These are phyloP conservation scores for Schwanniomyces vanrijiae DNA, from an alignment of 805 yeast genomes.

Conservation along the genomic window DNA sequence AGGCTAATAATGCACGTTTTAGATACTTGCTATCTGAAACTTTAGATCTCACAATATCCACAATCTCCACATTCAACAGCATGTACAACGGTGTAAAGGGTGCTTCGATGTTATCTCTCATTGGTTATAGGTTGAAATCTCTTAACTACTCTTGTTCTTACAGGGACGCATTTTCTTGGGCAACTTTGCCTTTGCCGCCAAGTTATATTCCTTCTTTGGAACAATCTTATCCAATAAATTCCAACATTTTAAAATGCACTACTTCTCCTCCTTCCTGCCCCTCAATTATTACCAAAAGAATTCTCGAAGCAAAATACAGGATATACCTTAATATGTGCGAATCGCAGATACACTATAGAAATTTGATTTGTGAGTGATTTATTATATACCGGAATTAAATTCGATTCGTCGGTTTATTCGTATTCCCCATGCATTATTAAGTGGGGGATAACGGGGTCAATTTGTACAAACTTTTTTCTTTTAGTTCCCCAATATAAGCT, in stretches of 20 bases:
- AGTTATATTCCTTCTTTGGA: not conserved
- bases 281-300: not conserved
- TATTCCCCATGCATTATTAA: not conserved
- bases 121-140: slow-evolving; percentile 3
- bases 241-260: not conserved
- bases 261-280: not conserved
- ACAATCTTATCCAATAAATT: not conserved
- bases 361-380: not conserved
- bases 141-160: not conserved
- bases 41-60: not conserved
- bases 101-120: slow-evolving; percentile 8
- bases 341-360: slow-evolving; percentile 6
- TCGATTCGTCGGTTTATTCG: slow-evolving; percentile 1
- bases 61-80: slow-evolving; percentile 1
- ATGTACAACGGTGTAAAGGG: slow-evolving; percentile 13
- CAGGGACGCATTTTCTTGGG: not conserved
- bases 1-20: slow-evolving; percentile 47
- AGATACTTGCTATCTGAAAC: slow-evolving; percentile 13
- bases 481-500: not conserved
- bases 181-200: not conserved
- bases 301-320: slow-evolving; percentile 6
- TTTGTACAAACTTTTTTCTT: not conserved
- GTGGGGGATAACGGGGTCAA: not conserved
- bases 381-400: not conserved
- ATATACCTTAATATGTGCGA: slow-evolving; percentile 9